Evolutionary conservation across 768 basidiomycete genomes (phyloP), one percentile per base, ranked within the genome.

Genomic region (Mycena floridula): DNA sequence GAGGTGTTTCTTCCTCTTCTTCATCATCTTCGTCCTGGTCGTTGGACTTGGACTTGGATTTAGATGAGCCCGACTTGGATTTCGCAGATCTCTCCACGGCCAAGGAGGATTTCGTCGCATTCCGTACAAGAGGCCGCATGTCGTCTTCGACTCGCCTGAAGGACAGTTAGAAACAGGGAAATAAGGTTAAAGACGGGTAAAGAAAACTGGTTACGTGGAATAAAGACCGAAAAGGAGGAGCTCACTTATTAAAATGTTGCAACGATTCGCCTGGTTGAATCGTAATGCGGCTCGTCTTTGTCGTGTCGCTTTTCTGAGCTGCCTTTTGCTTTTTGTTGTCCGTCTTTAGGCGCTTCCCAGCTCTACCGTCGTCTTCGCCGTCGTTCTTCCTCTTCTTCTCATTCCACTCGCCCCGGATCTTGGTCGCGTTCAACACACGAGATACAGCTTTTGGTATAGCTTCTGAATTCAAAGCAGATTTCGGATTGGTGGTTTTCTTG

Each of bases 211-310:
- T n/a, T n/a, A n/a, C n/a, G n/a, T n/a, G 38, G 40, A 48, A 32
- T 16, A n/a, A n/a, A n/a, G n/a, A n/a, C n/a, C n/a, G n/a, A n/a
- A n/a, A n/a, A n/a, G n/a, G n/a, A n/a, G 24, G 37, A 42, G 8
- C 76, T 42, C 52, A 87, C 87, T 77, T 69, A 59, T 88, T 84
- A 60, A 89, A 90, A 64, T 87, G 82, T 44, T 76, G 70, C 42
- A 89, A 70, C 1, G 85, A 81, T 60, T 90, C 88, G 36, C 82
- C 79, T 0, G 78, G 76, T 45, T 73, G 68, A 23, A 86, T 87
- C 7, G n/a, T n/a, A n/a, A n/a, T 48, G 48, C 30, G n/a, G n/a
- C 21, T 20, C 37, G 15, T n/a, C 15, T 7, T 23, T 22, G 4
- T 18, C 35, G 9, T 32, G 11, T 9, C n/a, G 9, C 28, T 32